Percentiles rank a stretch among this genome's conserved stretches.
These are phyloP conservation scores for Perilla frutescens DNA, from an alignment of 257 asterid species.

Conservation along the genomic window DNA sequence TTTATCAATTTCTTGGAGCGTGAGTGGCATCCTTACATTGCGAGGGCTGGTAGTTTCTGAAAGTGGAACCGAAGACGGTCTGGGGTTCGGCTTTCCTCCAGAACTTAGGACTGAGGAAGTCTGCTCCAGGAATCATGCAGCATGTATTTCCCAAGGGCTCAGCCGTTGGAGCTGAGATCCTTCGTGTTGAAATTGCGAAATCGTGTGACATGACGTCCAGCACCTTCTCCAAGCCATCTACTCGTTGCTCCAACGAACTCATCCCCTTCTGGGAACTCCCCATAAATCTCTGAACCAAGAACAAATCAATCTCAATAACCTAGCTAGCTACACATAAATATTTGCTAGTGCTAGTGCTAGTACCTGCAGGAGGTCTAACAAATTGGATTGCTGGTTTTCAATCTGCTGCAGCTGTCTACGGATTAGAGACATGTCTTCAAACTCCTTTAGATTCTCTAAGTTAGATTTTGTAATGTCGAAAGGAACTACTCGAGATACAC, in stretches of 20 bases:
- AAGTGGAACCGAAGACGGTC: conserved; percentile 35
- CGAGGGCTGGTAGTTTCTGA: conserved; percentile 36
- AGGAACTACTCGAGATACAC: conserved; percentile 69
- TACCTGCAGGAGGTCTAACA: conserved; percentile 89
- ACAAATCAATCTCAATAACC: not conserved
- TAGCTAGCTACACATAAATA: too few species aligned
- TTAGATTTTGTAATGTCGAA: conserved; percentile 35
- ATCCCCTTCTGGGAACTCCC: conserved; percentile 83
- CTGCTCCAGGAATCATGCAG: conserved; percentile 67
- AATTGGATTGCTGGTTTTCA: conserved; percentile 78
- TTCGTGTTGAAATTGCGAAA: conserved; percentile 47
- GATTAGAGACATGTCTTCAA: conserved; percentile 66
- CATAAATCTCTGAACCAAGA: conserved; percentile 67
- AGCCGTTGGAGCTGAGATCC: conserved; percentile 34
- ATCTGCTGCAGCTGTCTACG: conserved; percentile 73
- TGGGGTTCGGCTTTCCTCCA: conserved; percentile 72
- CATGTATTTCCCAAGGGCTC: conserved; percentile 51
- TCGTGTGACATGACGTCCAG: conserved; percentile 76
- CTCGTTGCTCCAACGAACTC: conserved; percentile 71
- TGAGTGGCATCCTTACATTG: conserved; percentile 12
- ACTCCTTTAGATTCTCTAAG: conserved; percentile 51
- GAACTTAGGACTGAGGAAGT: conserved; percentile 71
- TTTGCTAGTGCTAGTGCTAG: not conserved
- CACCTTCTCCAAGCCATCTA: conserved; percentile 79
- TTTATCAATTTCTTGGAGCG: conserved; percentile 38